A percentile compares a stretch with the other conserved stretches of the same genome.
Conservation (phyloP, 2,329 filamentous ascomycete genomes). For the Paraphoma sp. region DNA sequence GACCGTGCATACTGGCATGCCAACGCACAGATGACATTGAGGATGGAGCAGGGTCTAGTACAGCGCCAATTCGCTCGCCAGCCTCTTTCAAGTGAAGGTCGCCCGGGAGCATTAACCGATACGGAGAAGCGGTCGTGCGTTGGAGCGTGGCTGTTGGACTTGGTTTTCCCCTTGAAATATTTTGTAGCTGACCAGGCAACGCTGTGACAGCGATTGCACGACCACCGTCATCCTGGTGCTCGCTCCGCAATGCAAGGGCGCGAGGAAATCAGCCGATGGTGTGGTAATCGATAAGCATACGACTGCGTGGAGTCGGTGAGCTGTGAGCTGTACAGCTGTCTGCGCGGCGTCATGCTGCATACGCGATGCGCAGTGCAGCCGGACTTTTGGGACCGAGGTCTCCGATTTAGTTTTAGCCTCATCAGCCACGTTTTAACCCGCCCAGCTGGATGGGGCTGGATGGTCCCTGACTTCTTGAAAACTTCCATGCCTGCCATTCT, state of each 20-base stretch:
- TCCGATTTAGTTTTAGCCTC: slow-evolving; percentile 18
- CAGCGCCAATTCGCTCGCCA: not conserved
- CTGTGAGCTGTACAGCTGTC: slow-evolving; percentile 25
- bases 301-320: slow-evolving; percentile 29
- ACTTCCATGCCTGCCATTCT: slow-evolving; percentile 8
- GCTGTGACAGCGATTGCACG: slow-evolving; percentile 9
- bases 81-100: not conserved
- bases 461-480: slow-evolving; percentile 39
- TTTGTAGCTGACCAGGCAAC: slow-evolving; percentile 32
- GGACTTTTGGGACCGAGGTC: slow-evolving; percentile 32
- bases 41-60: not conserved
- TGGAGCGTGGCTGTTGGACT: slow-evolving; percentile 22
- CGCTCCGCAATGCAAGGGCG: slow-evolving; percentile 1
- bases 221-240: slow-evolving; percentile 3
- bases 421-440: slow-evolving; percentile 37
- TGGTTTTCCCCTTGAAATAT: slow-evolving; percentile 17
- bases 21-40: not conserved
- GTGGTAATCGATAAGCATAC: slow-evolving; percentile 14
- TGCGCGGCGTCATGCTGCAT: slow-evolving; percentile 41
- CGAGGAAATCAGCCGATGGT: slow-evolving; percentile 8
- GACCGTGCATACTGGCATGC: not conserved
- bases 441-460: slow-evolving; percentile 22
- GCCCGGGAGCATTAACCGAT: not conserved
- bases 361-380: slow-evolving; percentile 18
- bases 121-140: slow-evolving; percentile 10